Evolutionary conservation across 2,329 filamentous ascomycete genomes (phyloP), one percentile per base, ranked within the genome.

Genomic region (Ophiocordyceps sinensis): DNA sequence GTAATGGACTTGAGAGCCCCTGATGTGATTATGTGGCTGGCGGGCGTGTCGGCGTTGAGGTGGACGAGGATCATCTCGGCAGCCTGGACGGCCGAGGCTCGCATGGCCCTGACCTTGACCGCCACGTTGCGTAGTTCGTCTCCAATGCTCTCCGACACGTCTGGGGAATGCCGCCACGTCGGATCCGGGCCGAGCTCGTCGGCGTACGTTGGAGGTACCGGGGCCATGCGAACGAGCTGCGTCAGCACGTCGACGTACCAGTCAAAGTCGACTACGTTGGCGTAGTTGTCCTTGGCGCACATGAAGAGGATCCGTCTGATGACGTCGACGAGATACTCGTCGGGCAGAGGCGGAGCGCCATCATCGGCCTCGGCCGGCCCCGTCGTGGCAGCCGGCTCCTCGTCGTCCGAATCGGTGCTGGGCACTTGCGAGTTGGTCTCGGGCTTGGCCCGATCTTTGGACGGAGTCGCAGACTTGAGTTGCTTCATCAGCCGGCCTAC

Each of bases 211-310:
- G 65, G 62, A 37, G 70, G 63, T n/a, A 65, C 51, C 0, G 66
- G 82, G 17, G 80, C 68, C 62, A 85, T 71, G 55, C 81, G 78
- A 34, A 95, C 77, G 13, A 98, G 72, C 55, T 94, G 86, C 5
- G 85, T 82, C 28, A 98, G 66, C 26, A 94, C 77, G 49, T 91
- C 85, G 49, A 96, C 82, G 58, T 96, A 96, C 91, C 91, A 98
- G 50, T 95, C 89, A 58, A 98, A 98, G 56, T 98, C 89, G 40
- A 73, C 66, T 38, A 98, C 70, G 53, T 87, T 85, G 32, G 75
- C 73, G 58, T 96, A 98, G 45, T 87, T 94, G 48, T 88, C 82
- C 48, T 79, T 78, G 9, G 86, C 85, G 58, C 89, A 96, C 77
- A 98, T 94, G 45, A 80, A 77, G 11, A 96, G 59, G 45, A 96